Conservation (phyloP, 805 yeast species). For the Saturnispora sanitii region DNA sequence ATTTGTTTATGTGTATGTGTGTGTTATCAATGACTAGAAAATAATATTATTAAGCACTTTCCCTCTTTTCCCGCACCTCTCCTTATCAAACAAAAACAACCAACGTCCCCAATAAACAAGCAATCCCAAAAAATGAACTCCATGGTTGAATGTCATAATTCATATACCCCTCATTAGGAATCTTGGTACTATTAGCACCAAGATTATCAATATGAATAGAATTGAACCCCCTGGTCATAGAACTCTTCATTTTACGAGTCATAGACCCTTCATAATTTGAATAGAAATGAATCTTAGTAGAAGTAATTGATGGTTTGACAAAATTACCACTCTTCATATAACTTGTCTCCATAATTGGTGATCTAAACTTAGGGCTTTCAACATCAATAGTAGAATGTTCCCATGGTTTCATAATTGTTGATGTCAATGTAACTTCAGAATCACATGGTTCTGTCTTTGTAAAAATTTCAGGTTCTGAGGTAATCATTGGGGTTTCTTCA, state of each 20-base stretch:
- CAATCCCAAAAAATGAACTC: constrained; percentile 5
- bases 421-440: neutral
- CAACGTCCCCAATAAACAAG: constrained; percentile 2
- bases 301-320: no score
- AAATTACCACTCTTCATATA: neutral
- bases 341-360: no score
- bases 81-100: neutral
- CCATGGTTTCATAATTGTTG: neutral
- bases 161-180: constrained; percentile 2
- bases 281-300: neutral
- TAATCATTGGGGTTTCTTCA: neutral
- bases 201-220: neutral
- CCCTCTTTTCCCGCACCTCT: no score
- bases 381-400: neutral
- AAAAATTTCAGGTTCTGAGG: neutral
- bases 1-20: neutral
- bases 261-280: neutral
- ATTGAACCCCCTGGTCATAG: neutral
- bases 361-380: no score
- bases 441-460: neutral
- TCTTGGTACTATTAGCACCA: neutral
- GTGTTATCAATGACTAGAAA: neutral
- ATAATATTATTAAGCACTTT: neutral
- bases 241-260: neutral
- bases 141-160: constrained; percentile 1